A percentile compares a stretch with the other conserved stretches of the same genome.
phyloP scores from a whole-genome alignment of 164 flowering plant genomes.

The Kalanchoe fedtschenkoi region DNA sequence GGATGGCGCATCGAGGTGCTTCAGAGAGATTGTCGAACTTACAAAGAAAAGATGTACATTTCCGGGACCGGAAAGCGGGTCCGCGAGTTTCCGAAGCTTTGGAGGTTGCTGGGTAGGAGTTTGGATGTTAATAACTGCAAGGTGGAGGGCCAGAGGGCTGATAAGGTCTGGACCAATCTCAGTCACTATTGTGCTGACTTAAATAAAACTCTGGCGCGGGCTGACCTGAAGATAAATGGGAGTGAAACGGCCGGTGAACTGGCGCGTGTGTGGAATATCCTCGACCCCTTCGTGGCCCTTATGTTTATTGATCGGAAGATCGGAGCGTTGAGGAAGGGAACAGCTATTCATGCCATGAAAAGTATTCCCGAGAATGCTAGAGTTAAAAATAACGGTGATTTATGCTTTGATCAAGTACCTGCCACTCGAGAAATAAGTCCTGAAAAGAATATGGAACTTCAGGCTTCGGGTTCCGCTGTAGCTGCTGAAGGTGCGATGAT shows the following conservation, averaged over 20 bases:
- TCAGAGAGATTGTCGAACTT: conserved; percentile 24
- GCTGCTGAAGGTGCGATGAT: background rate
- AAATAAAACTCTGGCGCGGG: conserved; percentile 21
- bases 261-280: conserved; percentile 50
- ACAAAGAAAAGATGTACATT: conserved; percentile 32
- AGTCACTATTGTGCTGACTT: conserved; percentile 48
- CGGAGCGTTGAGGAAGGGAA: conserved; percentile 46
- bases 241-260: conserved; percentile 25
- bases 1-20: conserved; percentile 48
- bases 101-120: conserved; percentile 47
- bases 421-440: conserved; percentile 6
- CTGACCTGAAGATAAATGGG: conserved; percentile 34
- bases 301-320: conserved; percentile 50
- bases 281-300: conserved; percentile 75
- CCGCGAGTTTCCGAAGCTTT: conserved; percentile 42
- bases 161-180: conserved; percentile 43
- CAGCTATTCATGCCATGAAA: conserved; percentile 26
- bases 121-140: conserved; percentile 20
- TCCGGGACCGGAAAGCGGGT: conserved; percentile 33
- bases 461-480: background rate
- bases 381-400: conserved; percentile 9
- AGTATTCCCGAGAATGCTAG: conserved; percentile 16
- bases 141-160: conserved; percentile 18
- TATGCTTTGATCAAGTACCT: conserved; percentile 10
- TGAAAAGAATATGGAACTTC: background rate